These are phyloP conservation scores for Penicillium ochrochloron DNA, from an alignment of 495 filamentous ascomycete genomes.

Conservation along the genomic window DNA sequence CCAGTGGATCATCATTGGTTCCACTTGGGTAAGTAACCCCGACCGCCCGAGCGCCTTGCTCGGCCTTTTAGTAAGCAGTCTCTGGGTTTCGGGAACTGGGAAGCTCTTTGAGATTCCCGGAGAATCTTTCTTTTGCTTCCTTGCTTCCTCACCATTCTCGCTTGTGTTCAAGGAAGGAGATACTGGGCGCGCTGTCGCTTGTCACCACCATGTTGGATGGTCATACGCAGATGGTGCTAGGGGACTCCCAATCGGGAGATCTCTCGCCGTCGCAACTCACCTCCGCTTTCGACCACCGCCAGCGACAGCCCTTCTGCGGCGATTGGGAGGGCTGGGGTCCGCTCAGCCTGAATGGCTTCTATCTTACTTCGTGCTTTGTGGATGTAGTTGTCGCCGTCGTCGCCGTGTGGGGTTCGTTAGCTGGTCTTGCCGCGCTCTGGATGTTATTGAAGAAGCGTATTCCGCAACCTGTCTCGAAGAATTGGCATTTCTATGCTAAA, in stretches of 20 bases:
- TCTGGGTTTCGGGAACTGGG: conserved; percentile 1
- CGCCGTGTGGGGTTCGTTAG: conserved; percentile 74
- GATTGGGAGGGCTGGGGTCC: conserved; percentile 96
- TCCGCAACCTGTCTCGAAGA: conserved; percentile 69
- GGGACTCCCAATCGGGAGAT: conserved; percentile 36
- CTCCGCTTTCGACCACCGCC: conserved; percentile 36
- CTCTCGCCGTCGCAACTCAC: conserved; percentile 36
- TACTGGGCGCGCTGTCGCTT: conserved; percentile 26
- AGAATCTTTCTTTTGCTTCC: conserved; percentile 18
- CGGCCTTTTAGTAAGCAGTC: conserved; percentile 34
- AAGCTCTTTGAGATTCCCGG: conserved; percentile 12
- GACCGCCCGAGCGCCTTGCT: conserved; percentile 16
- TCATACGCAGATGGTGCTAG: conserved; percentile 49
- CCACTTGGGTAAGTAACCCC: conserved; percentile 12
- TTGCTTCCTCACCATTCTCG: conserved; percentile 15
- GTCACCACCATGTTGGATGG: conserved; percentile 50
- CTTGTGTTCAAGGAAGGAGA: conserved; percentile 21
- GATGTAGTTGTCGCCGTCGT: conserved; percentile 81
- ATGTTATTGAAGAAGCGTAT: conserved; percentile 70
- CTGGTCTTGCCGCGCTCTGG: conserved; percentile 75
- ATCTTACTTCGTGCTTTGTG: conserved; percentile 96
- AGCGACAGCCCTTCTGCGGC: conserved; percentile 74
- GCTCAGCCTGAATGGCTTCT: conserved; percentile 77
- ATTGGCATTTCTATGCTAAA: conserved; percentile 96
- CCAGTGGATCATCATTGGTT: neutral